These are phyloP conservation scores for Flaveria floridana DNA, from an alignment of 140 eudicot genomes.

Conservation along the genomic window DNA sequence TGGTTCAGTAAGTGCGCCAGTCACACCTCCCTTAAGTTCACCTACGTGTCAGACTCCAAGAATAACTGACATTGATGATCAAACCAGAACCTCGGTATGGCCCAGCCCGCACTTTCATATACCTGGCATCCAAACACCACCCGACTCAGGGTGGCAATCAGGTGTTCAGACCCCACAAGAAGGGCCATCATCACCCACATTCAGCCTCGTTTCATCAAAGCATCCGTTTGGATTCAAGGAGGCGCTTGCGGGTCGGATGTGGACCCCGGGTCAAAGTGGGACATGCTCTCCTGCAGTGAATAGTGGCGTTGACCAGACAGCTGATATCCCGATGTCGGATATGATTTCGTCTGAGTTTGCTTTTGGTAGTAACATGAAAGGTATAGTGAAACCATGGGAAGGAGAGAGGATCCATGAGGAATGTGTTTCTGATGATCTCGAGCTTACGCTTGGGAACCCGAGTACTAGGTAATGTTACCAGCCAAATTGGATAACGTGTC, in stretches of 20 bases:
- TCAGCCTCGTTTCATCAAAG: constrained; percentile 77
- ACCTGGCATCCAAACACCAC: constrained; percentile 80
- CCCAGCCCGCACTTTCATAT: constrained; percentile 37
- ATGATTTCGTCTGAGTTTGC: constrained; percentile 73
- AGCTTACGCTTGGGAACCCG: constrained; percentile 93
- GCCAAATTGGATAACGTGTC: not conserved
- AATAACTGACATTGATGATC: constrained; percentile 53
- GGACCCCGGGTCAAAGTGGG: constrained; percentile 99
- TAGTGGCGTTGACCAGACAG: constrained; percentile 46
- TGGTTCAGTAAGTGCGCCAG: constrained; percentile 89
- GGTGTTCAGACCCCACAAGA: constrained; percentile 95
- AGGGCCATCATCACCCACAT: constrained; percentile 89
- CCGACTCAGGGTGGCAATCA: constrained; percentile 86
- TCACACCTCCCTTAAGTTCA: constrained; percentile 87
- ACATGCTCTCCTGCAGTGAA: constrained; percentile 86
- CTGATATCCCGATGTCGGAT: constrained; percentile 94
- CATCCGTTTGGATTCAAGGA: constrained; percentile 55
- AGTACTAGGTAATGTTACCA: constrained; percentile 54
- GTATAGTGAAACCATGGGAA: constrained; percentile 86
- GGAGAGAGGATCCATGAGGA: constrained; percentile 97
- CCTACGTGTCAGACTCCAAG: constrained; percentile 83
- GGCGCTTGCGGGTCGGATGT: constrained; percentile 49
- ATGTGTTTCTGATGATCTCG: constrained; percentile 90
- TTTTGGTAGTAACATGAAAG: constrained; percentile 60
- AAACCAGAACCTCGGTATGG: constrained; percentile 68